Percentiles rank a stretch among this genome's conserved stretches.
phyloP scores from a whole-genome alignment of 257 asterid genomes.

The Solanum ossicruentum region DNA sequence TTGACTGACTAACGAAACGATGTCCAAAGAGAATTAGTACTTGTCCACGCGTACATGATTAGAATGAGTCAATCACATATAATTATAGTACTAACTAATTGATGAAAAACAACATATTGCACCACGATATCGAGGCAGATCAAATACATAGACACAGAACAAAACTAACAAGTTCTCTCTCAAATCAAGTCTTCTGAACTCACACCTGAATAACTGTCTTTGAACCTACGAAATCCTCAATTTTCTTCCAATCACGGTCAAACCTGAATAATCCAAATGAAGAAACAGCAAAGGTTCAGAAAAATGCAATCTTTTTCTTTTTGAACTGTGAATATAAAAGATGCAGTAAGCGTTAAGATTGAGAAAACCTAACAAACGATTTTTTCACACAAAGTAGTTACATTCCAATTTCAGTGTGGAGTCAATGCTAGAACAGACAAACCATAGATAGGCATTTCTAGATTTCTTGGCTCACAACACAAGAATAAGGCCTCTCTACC shows the following conservation, averaged over 20 bases:
- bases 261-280: conserved; percentile 42
- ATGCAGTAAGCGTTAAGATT: not conserved
- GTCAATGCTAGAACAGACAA: not conserved
- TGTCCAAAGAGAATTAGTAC: not conserved
- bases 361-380: not conserved
- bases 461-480: not conserved
- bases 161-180: not conserved
- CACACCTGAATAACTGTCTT: conserved; percentile 92
- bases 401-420: not conserved
- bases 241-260: conserved; percentile 98
- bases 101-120: not conserved
- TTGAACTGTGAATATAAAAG: not conserved
- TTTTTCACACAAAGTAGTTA: not conserved
- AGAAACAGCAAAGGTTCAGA: conserved; percentile 10
- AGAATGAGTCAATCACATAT: not conserved
- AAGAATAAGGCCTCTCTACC: too few relatives aligned
- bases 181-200: too few relatives aligned
- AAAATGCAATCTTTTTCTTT: not conserved
- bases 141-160: not conserved
- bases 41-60: not conserved
- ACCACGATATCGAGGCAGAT: not conserved
- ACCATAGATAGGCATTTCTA: not conserved
- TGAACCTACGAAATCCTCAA: conserved; percentile 87
- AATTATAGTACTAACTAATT: not conserved
- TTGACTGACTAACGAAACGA: not conserved